Base-by-base conservation (phyloP, 768 basidiomycete genomes). In the Boletus reticuloceps region DNA sequence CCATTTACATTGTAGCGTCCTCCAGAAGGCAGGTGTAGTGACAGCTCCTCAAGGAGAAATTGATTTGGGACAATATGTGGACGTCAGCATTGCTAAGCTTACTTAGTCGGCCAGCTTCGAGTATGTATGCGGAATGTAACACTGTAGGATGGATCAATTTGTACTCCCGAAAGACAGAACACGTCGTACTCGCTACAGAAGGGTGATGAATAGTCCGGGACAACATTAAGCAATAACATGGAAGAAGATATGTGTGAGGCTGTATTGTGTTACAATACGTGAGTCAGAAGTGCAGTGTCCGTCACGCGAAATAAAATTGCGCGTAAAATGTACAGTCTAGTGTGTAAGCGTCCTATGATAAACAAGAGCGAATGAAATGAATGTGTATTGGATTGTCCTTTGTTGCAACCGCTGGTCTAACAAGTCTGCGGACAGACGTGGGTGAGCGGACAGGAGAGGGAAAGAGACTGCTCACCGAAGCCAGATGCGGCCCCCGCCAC, bases 21-120 rank as follows among this genome's bases (percentile, higher is more conserved):
- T 95, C 20, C 81, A 85, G 63, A 82, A 86, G 64, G 91, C 92
- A 6, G 88, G 90, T 7, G 89, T 88, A 11, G 80, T 93, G 45
- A 68, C 70, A 12, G 58, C 64, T 5, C 79, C 82, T 12, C 78
- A 76, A 38, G 79, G 77, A 9, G 84, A 81, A 2, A 85, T 85
- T 67, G 65, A 80, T 22, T 63, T 84, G n/a, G 70, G 68, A 5
- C 62, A 77, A 32, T 91, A 91, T 60, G 76, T 91, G 25, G 77
- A 83, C 56, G 69, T 68, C 6, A 72, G 77, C n/a, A 72, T 88
- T 25, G 85, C 74, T 8, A 79, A 69, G 54, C 67, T 86, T 60
- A 74, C 69, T 17, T 85, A 65, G n/a, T 31, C 10, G 31, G 13
- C 36, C 37, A 42, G 40, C 11, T 41, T 39, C 43, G 27, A 42